phyloP scores from a whole-genome alignment of 2,329 filamentous ascomycete genomes.

The Fonsecaea nubica region DNA sequence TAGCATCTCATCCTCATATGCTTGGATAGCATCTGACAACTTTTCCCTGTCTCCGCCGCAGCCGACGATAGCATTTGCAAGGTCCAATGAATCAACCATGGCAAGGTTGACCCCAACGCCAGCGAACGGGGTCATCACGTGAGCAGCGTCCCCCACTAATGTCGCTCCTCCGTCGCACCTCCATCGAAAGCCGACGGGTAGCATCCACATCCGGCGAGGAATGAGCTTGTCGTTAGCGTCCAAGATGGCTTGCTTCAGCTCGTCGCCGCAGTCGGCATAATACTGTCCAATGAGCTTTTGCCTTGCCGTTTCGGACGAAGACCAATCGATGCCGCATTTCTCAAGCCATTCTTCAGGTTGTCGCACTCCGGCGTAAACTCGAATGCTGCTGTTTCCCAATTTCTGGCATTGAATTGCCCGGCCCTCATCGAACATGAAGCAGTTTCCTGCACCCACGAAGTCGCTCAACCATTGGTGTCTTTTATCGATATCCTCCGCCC shows the following conservation, averaged over 20 bases:
- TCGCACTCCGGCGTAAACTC: conserved; percentile 48
- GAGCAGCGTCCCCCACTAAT: conserved; percentile 54
- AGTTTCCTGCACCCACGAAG: conserved; percentile 56
- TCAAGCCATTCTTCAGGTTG: conserved; percentile 50
- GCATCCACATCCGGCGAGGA: conserved; percentile 57
- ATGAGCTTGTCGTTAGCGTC: conserved; percentile 50
- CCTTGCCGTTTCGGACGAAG: conserved; percentile 50
- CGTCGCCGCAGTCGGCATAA: conserved; percentile 53
- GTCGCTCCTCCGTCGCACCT: conserved; percentile 57
- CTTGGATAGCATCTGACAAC: conserved; percentile 36
- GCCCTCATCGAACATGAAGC: conserved; percentile 55
- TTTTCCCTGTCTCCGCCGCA: conserved; percentile 21
- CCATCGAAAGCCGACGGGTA: conserved; percentile 61
- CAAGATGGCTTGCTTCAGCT: conserved; percentile 52
- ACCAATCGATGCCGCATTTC: conserved; percentile 55
- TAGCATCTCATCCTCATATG: conserved; percentile 41
- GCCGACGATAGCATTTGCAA: conserved; percentile 38
- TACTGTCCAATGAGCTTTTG: conserved; percentile 48
- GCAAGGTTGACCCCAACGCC: conserved; percentile 37
- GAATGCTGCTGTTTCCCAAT: conserved; percentile 58
- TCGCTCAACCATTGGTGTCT: conserved; percentile 54
- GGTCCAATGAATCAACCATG: conserved; percentile 33
- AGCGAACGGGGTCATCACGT: conserved; percentile 36
- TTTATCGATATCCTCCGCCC: conserved; percentile 51
- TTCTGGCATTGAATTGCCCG: conserved; percentile 53